Conservation (phyloP, 2,329 filamentous ascomycete species). For the Fusarium napiforme region DNA sequence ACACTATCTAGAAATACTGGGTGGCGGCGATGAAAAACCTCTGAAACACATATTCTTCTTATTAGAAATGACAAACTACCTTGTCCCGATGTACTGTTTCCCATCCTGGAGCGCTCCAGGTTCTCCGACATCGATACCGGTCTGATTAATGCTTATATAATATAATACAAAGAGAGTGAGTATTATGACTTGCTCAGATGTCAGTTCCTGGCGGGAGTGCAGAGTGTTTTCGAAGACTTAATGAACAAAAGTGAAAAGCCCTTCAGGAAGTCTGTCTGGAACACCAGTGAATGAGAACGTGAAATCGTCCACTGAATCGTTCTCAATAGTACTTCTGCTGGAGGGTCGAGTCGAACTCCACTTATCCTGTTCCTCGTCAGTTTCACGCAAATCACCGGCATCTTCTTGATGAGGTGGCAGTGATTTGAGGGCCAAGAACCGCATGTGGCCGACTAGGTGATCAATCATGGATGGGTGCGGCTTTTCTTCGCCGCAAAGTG, state of each 20-base stretch:
- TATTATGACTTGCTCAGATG: no score
- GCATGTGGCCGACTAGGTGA: neutral
- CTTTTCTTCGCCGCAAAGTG: neutral
- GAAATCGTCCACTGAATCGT: neutral
- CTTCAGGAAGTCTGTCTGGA: no score
- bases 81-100: neutral
- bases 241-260: no score
- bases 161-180: no score
- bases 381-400: neutral
- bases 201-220: no score
- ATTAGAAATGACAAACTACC: no score
- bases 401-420: neutral
- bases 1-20: neutral
- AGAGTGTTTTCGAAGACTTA: no score
- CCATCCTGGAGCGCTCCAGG: neutral
- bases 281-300: no score
- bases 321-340: neutral
- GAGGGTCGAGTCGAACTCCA: neutral
- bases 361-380: rapidly evolving
- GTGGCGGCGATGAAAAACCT: rapidly evolving
- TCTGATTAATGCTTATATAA: no score
- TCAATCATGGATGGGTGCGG: rapidly evolving
- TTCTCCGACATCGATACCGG: no score
- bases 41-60: rapidly evolving
- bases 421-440: rapidly evolving